Base-by-base conservation (phyloP, 2,329 filamentous ascomycete genomes). In the Rhynchosporium secalis region DNA sequence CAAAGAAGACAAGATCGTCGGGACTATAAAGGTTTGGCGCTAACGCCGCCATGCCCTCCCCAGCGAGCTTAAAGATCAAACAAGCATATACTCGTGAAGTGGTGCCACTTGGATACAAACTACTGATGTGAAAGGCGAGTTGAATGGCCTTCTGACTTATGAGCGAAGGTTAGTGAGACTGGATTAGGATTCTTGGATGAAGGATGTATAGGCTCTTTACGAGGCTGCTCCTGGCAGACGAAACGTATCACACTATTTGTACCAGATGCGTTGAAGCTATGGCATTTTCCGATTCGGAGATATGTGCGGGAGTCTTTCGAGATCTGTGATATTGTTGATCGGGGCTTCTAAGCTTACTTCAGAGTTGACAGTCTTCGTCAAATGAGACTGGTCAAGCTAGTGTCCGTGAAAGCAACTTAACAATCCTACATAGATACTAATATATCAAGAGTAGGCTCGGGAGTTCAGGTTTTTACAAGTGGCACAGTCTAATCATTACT, bases 101-200 rank as follows among this genome's bases (percentile, higher is more conserved):
- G 88, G 84, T 0, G 88, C 82, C 10, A 82, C 91, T 0, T 91
- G 86, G 81, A 91, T 88, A 0, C 88, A 91, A 76, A 91, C 87
- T 0, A 89, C 86, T 0, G 88, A 91, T 68, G 88, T 91, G 0
- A 88, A 91, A 72, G 88, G 87, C 4, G 88, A 91, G 72, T 85
- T 91, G 8, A 91, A 91, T 67, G 88, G 88, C 0, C 76, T 91
- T 61, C 73, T 89, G 67, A 89, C 87, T 0, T 89, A 89, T 68
- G 87, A 91, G 72, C 82, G 88, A 1, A 78, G 86, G 0, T 62
- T 88, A 0, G 72, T 87, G 40, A 77, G 87, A 0, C 81, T 83
- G 4, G 76, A 90, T 62, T 75, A 77, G 45, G 73, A 75, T 7
- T 82, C 85, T 74, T 65, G 62, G 65, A 61, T 57, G 38, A 38